These are phyloP conservation scores for Aspergillus wentii DNA, from an alignment of 495 filamentous ascomycete genomes.

Conservation along the genomic window DNA sequence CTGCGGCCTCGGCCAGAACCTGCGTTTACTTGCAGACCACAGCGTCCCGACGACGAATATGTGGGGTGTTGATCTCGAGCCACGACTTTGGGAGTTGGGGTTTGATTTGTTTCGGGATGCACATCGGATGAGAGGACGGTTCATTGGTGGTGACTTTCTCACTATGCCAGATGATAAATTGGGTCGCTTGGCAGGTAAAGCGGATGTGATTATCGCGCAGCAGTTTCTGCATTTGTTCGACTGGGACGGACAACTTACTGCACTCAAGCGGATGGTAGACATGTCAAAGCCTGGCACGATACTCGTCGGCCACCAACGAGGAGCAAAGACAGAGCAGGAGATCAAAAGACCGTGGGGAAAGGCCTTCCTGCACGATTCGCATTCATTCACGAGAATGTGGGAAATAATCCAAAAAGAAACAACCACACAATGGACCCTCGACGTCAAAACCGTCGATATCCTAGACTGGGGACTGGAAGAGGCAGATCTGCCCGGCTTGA, in stretches of 20 bases:
- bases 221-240: conserved; percentile 53
- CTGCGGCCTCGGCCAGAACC: conserved; percentile 4
- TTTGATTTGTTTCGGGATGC: conserved; percentile 38
- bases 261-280: conserved; percentile 34
- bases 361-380: conserved; percentile 35
- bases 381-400: conserved; percentile 39
- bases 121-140: conserved; percentile 30
- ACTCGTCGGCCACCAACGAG: conserved; percentile 36
- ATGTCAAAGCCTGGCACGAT: conserved; percentile 37
- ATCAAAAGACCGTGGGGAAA: conserved; percentile 8
- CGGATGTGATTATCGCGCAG: conserved; percentile 47
- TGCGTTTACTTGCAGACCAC: conserved; percentile 6
- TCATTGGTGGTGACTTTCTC: conserved; percentile 46
- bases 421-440: conserved; percentile 28
- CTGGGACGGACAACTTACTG: conserved; percentile 39
- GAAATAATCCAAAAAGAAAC: conserved; percentile 33
- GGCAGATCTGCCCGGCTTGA: no score
- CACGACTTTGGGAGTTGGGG: conserved; percentile 29
- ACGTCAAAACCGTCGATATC: conserved; percentile 8
- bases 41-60: conserved; percentile 11
- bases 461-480: conserved; percentile 4
- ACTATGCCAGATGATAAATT: conserved; percentile 19
- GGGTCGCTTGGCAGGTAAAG: conserved; percentile 28
- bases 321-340: conserved; percentile 10
- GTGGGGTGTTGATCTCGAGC: conserved; percentile 24